Evolutionary conservation across 2,329 filamentous ascomycete species (phyloP), one percentile per base, ranked within the genome.

Genomic region (Ophiocordyceps unilateralis): DNA sequence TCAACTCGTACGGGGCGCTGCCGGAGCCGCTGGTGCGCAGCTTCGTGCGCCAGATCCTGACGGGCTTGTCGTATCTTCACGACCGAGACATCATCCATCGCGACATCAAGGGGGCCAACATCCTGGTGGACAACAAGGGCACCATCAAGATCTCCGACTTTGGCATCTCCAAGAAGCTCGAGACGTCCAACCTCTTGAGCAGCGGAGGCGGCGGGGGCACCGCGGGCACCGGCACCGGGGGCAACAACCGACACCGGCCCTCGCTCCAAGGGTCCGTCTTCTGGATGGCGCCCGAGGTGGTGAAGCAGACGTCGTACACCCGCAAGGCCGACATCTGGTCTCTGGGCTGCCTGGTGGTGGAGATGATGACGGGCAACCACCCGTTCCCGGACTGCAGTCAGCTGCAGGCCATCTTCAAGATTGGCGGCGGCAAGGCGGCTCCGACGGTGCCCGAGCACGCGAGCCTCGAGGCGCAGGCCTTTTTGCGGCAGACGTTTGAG

Each of bases 71-170:
- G 4, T 98, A 96, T 59, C 76, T 98, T 15, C 91, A 98, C 65
- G 82, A 81, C 57, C 78, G 81, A 49, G 91, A 95, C 57, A 98
- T 98, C 56, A 96, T 98, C 53, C 91, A 98, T 60, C 83, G 91
- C 47, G 91, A 98, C 57, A 96, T 98, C 73, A 98, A 98, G 68
- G 91, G 91, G 40, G 91, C 91, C 60, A 98, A 98, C 58, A 93
- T 98, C 51, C 78, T 98, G 5, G 91, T 98, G 45, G 91, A 98
- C 67, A 96, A 96, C 69, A 95, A 96, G 64, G 91, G 91, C 45
- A 89, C 85, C 8, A 93, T 98, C 65, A 98, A 98, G 66, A 98
- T 98, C 50, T 96, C 89, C 9, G 91, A 98, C 69, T 98, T 98
- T 53, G 91, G 91, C 57, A 96, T 98, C 58, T 93, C 84, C 47